Evolutionary conservation across 805 yeast genomes (phyloP).

Genomic region (Candida easanensis): DNA sequence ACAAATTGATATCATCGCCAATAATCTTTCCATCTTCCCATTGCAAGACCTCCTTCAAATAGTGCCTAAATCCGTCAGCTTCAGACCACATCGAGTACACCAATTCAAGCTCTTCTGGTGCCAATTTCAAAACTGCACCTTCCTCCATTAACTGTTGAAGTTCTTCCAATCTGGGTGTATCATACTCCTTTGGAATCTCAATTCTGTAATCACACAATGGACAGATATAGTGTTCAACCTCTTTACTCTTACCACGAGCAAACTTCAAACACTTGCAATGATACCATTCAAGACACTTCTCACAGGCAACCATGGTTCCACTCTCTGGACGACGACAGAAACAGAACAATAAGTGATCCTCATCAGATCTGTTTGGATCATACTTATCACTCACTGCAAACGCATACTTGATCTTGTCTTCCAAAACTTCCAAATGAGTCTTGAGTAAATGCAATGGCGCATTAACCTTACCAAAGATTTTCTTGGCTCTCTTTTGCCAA

Average conservation of each 20-base stretch:
- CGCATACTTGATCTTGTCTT: slow-evolving; percentile 20
- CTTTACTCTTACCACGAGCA: slow-evolving; percentile 30
- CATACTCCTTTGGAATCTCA: slow-evolving; percentile 30
- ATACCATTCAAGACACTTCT: slow-evolving; percentile 68
- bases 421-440: slow-evolving; percentile 26
- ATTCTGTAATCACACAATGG: slow-evolving; percentile 47
- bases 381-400: slow-evolving; percentile 27
- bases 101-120: slow-evolving; percentile 33
- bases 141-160: slow-evolving; percentile 28
- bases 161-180: slow-evolving; percentile 34
- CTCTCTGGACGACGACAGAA: slow-evolving; percentile 59
- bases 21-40: slow-evolving; percentile 23
- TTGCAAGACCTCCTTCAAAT: slow-evolving; percentile 17
- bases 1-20: slow-evolving; percentile 25
- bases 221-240: slow-evolving; percentile 44
- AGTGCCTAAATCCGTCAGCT: slow-evolving; percentile 22
- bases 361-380: slow-evolving; percentile 8
- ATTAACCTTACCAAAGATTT: slow-evolving; percentile 34
- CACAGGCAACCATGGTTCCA: slow-evolving; percentile 70
- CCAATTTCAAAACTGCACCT: slow-evolving; percentile 29
- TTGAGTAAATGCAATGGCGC: slow-evolving; percentile 31
- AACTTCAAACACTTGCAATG: slow-evolving; percentile 57
- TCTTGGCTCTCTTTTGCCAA: slow-evolving; percentile 36
- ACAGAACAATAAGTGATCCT: slow-evolving; percentile 42
- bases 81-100: slow-evolving; percentile 18